These are phyloP conservation scores for Chrysoporthe austroafricana DNA, from an alignment of 2,329 filamentous ascomycete species.

Conservation along the genomic window DNA sequence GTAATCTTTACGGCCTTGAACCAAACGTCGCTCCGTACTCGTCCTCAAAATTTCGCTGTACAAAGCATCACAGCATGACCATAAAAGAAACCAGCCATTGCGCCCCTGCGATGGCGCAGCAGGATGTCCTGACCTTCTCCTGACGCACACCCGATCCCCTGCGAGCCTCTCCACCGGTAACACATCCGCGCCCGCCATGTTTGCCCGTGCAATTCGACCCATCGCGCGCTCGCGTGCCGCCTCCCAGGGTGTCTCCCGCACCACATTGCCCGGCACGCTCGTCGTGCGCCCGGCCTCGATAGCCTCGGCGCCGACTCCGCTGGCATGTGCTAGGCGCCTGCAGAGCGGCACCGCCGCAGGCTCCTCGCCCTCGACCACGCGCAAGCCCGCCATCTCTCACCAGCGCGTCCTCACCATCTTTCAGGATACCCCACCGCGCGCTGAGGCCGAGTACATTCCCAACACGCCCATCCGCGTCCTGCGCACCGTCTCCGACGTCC, in stretches of 20 bases:
- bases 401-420: constrained; percentile 19
- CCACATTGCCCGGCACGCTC: too few relatives aligned
- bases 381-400: background rate
- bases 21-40: background rate
- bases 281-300: background rate
- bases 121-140: constrained; percentile 17
- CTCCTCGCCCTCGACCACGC: background rate
- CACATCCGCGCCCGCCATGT: constrained; percentile 13
- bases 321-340: background rate
- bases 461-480: constrained; percentile 70
- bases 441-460: constrained; percentile 52
- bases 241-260: background rate
- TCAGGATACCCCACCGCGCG: constrained; percentile 28
- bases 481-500: constrained; percentile 73
- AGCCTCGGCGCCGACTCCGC: background rate
- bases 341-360: background rate
- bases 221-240: constrained; percentile 21
- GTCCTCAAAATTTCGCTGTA: constrained; percentile 29
- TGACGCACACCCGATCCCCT: constrained; percentile 5
- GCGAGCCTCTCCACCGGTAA: background rate
- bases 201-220: constrained; percentile 22
- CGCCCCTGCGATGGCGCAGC: constrained; percentile 23
- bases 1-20: constrained; percentile 1
- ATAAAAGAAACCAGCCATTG: constrained; percentile 19
- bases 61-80: constrained; percentile 23